These are phyloP conservation scores for Teunomyces pallodes DNA, from an alignment of 805 yeast species.

Conservation along the genomic window DNA sequence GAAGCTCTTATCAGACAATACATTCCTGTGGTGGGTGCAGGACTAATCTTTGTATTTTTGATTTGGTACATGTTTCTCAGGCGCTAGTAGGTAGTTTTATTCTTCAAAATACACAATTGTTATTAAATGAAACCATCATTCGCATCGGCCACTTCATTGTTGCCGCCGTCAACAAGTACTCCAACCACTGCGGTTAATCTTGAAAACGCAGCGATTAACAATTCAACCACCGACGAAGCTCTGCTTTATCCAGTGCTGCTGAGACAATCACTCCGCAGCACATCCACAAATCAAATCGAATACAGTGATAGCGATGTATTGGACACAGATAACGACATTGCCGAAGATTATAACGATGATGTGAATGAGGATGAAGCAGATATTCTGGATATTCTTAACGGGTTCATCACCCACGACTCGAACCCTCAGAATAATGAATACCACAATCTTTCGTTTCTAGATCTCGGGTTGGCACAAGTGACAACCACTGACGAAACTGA, in stretches of 20 bases:
- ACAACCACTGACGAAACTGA: conserved; percentile 5
- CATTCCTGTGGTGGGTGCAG: conserved; percentile 77
- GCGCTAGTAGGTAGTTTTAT: not conserved
- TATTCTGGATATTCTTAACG: conserved; percentile 21
- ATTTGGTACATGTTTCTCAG: conserved; percentile 75
- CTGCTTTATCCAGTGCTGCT: not conserved
- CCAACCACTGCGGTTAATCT: conserved; percentile 23
- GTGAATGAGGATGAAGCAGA: conserved; percentile 18
- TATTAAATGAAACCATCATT: not conserved
- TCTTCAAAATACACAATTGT: not conserved
- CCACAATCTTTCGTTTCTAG: not conserved
- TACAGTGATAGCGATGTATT: conserved; percentile 7
- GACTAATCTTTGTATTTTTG: conserved; percentile 68
- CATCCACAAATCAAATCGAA: conserved; percentile 3
- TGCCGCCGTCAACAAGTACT: conserved; percentile 6
- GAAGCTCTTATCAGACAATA: conserved; percentile 88
- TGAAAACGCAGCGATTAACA: conserved; percentile 13
- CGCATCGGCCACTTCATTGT: not conserved
- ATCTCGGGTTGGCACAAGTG: not conserved
- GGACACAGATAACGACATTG: conserved; percentile 6
- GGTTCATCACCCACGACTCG: conserved; percentile 14
- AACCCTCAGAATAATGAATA: not conserved
- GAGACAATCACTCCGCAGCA: not conserved
- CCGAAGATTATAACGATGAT: conserved; percentile 7
- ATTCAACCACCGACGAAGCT: not conserved